phyloP scores from a whole-genome alignment of 2,329 filamentous ascomycete genomes.

The Ilyonectria robusta region DNA sequence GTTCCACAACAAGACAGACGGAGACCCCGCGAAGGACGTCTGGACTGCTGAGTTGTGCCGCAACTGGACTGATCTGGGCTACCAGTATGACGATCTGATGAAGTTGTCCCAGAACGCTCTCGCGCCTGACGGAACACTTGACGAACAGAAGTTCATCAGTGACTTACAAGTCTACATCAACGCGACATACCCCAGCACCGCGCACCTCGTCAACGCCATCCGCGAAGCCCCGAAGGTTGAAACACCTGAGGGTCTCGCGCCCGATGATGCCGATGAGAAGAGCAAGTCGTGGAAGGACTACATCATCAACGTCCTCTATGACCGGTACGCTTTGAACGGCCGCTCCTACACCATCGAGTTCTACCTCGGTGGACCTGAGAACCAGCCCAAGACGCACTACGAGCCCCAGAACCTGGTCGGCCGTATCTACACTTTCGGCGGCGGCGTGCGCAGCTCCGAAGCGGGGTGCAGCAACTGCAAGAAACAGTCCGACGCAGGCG shows the following conservation, averaged over 20 bases:
- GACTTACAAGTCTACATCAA: background rate
- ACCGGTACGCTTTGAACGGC: slow-evolving; percentile 5
- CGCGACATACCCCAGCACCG: background rate
- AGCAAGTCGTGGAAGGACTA: slow-evolving; percentile 8
- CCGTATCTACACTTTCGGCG: background rate
- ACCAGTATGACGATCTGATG: slow-evolving; percentile 17
- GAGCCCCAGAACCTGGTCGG: background rate
- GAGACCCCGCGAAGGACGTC: background rate
- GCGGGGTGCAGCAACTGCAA: slow-evolving; percentile 1
- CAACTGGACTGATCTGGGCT: slow-evolving; percentile 9
- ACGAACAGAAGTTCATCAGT: background rate
- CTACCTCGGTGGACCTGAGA: slow-evolving; percentile 9
- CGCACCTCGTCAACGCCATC: background rate
- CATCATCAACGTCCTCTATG: slow-evolving; percentile 18
- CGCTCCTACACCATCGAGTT: slow-evolving; percentile 11
- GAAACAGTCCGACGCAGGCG: background rate
- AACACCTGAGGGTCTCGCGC: background rate
- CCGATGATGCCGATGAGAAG: background rate
- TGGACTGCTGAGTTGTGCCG: slow-evolving; percentile 21
- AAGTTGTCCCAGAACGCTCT: background rate
- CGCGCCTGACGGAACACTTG: background rate
- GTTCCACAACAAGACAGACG: slow-evolving; percentile 19
- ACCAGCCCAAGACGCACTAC: background rate
- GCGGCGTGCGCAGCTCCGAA: background rate
- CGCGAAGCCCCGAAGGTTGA: background rate